Evolutionary conservation across 1,284 basidiomycete species (phyloP).

Genomic region (Pseudozyma flocculosa): DNA sequence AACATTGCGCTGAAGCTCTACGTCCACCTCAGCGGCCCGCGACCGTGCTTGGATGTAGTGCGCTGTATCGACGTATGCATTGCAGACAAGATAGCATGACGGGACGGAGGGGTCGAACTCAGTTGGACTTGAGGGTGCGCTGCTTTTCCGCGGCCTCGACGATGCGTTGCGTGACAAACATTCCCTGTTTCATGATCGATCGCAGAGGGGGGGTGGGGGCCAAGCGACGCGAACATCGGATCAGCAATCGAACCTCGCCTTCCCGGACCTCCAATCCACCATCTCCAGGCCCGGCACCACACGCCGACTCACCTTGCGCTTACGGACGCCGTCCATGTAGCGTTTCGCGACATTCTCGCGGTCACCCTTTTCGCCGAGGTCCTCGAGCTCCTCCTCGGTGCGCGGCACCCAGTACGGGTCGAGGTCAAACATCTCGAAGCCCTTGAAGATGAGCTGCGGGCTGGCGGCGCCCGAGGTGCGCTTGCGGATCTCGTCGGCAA

Average conservation of each 20-base stretch:
- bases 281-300: too few species aligned
- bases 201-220: neutral
- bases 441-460: slow-evolving; percentile 93
- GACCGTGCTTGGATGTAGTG: too few species aligned
- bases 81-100: too few species aligned
- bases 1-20: too few species aligned
- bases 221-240: too few species aligned
- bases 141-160: slow-evolving; percentile 57
- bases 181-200: slow-evolving; percentile 15
- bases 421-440: slow-evolving; percentile 61
- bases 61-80: too few species aligned
- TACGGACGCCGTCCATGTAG: slow-evolving; percentile 87
- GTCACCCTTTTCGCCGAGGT: slow-evolving; percentile 93
- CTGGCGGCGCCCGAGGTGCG: slow-evolving; percentile 93
- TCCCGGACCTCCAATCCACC: too few species aligned
- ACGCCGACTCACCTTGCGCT: slow-evolving; percentile 36
- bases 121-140: slow-evolving; percentile 56
- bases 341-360: slow-evolving; percentile 87
- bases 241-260: too few species aligned
- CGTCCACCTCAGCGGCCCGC: too few species aligned
- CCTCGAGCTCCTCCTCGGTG: slow-evolving; percentile 95
- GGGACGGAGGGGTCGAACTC: too few species aligned
- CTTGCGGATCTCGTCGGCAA: slow-evolving; percentile 95
- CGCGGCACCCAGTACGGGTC: slow-evolving; percentile 99
- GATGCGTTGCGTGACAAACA: slow-evolving; percentile 45